These are phyloP conservation scores for Houttuynia cordata DNA, from an alignment of 164 flowering plant genomes.

Conservation along the genomic window DNA sequence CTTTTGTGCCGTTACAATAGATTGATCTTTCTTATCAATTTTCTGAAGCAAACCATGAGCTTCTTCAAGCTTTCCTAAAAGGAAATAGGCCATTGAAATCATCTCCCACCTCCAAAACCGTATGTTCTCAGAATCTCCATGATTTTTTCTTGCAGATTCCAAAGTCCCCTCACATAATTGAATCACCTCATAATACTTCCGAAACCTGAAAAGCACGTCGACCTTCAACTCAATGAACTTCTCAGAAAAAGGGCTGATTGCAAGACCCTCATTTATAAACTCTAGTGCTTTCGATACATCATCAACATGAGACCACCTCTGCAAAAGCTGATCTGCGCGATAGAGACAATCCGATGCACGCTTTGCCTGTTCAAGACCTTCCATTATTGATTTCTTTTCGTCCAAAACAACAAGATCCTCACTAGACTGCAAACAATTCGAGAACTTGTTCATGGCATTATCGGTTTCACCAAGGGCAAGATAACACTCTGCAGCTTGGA, in stretches of 20 bases:
- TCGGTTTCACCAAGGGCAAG: slow-evolving; percentile 79
- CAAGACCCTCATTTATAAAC: slow-evolving; percentile 41
- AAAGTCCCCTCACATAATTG: slow-evolving; percentile 67
- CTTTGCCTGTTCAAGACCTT: slow-evolving; percentile 75
- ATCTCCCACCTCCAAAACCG: slow-evolving; percentile 56
- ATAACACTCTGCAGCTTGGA: slow-evolving; percentile 94
- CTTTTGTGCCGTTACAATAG: too few species aligned
- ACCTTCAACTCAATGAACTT: slow-evolving; percentile 69
- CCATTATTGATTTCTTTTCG: slow-evolving; percentile 73
- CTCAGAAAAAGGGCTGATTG: slow-evolving; percentile 62
- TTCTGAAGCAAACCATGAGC: slow-evolving; percentile 62
- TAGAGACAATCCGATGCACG: slow-evolving; percentile 36
- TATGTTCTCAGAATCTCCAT: slow-evolving; percentile 11
- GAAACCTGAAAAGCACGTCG: slow-evolving; percentile 64
- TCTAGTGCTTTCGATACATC: slow-evolving; percentile 42
- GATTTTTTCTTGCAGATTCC: slow-evolving; percentile 51
- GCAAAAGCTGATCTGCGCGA: slow-evolving; percentile 44
- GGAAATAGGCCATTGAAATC: slow-evolving; percentile 53
- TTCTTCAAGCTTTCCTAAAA: slow-evolving; percentile 69
- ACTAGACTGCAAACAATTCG: slow-evolving; percentile 35
- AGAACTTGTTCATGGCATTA: slow-evolving; percentile 47
- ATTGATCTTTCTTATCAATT: slow-evolving; percentile 34
- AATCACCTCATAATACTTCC: slow-evolving; percentile 63
- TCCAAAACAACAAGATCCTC: slow-evolving; percentile 57
- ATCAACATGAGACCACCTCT: slow-evolving; percentile 28